Conservation (phyloP, 1,139 yeast genomes). For the Zygosaccharomyces pseudobailii region DNA sequence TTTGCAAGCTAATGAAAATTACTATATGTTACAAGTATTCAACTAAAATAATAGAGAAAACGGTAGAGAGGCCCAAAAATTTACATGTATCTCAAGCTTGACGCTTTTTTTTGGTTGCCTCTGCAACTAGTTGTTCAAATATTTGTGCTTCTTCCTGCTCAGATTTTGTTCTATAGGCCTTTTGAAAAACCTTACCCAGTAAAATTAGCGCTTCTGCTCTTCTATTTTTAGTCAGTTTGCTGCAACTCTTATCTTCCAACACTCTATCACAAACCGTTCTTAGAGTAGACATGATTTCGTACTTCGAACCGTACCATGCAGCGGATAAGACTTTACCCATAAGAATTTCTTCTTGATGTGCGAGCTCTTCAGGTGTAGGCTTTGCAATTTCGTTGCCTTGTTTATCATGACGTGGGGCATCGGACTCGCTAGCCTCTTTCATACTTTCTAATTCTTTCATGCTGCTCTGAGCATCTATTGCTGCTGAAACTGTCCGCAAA, state of each 20-base stretch:
- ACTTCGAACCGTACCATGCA: slow-evolving; percentile 92
- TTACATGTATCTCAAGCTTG: slow-evolving; percentile 7
- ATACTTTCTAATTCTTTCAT: slow-evolving; percentile 75
- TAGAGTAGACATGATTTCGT: slow-evolving; percentile 84
- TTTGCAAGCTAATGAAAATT: background rate
- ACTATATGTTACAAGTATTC: slow-evolving; percentile 1
- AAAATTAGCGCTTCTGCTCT: slow-evolving; percentile 76
- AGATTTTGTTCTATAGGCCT: slow-evolving; percentile 65
- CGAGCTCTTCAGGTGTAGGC: slow-evolving; percentile 77
- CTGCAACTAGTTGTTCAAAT: slow-evolving; percentile 88
- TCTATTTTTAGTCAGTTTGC: slow-evolving; percentile 53
- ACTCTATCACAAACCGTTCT: slow-evolving; percentile 82
- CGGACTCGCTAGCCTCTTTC: slow-evolving; percentile 53
- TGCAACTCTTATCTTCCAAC: slow-evolving; percentile 57
- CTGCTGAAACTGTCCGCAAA: slow-evolving; percentile 76
- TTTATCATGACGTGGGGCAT: slow-evolving; percentile 38
- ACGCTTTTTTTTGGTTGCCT: slow-evolving; percentile 73
- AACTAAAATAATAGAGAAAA: background rate
- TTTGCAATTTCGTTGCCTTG: slow-evolving; percentile 43
- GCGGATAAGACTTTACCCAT: slow-evolving; percentile 92
- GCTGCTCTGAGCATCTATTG: slow-evolving; percentile 85
- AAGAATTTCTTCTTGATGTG: slow-evolving; percentile 78
- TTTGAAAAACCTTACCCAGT: slow-evolving; percentile 68
- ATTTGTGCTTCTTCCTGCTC: slow-evolving; percentile 90
- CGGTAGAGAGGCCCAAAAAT: background rate